These are phyloP conservation scores for Gyrodon lividus DNA, from an alignment of 768 basidiomycete species.

Conservation along the genomic window DNA sequence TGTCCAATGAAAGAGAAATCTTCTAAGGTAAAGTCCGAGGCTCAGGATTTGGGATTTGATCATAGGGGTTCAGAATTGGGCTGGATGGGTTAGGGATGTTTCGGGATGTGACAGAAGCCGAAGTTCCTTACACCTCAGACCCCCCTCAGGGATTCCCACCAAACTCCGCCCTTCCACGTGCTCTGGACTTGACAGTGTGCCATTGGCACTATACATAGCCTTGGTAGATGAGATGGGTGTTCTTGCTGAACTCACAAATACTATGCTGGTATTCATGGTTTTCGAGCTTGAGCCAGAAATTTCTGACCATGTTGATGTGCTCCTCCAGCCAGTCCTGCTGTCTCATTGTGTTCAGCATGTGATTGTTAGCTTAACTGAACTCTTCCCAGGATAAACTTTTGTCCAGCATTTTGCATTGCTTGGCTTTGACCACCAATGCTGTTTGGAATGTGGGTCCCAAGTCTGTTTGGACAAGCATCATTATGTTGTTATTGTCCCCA, in stretches of 20 bases:
- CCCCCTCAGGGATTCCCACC: no score
- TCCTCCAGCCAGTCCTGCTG: neutral
- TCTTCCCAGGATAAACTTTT: constrained; percentile 2
- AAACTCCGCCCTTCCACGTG: no score
- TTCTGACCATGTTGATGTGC: neutral
- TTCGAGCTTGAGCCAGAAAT: neutral
- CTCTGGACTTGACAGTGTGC: no score
- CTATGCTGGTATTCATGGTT: neutral
- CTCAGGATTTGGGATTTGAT: no score
- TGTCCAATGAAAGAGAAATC: no score
- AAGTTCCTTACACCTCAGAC: no score
- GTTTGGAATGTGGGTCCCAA: neutral
- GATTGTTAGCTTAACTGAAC: constrained; percentile 1
- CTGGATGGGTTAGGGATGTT: no score
- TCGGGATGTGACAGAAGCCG: no score
- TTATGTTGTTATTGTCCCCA: no score
- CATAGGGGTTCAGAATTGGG: no score
- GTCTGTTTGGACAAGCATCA: no score
- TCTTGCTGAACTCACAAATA: neutral
- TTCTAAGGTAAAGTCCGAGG: no score
- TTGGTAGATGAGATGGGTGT: neutral
- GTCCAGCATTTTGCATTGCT: neutral
- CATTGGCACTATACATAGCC: neutral
- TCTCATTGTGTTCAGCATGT: neutral
- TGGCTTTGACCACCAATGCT: neutral